phyloP scores from a whole-genome alignment of 305 asterid genomes.

The Rubia balearica region DNA sequence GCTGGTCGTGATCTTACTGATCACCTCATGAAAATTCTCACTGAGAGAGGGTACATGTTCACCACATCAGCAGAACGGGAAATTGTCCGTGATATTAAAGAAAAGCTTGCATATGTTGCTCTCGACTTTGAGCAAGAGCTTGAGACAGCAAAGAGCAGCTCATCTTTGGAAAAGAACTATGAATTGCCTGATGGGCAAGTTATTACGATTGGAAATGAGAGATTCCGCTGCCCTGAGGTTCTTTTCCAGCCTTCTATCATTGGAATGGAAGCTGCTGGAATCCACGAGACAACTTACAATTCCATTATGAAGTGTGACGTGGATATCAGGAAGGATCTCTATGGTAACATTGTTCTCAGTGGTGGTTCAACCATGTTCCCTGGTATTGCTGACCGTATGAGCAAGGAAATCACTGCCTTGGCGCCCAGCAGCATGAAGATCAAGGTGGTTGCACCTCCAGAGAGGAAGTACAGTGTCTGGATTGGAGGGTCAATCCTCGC shows the following conservation, averaged over 20 bases:
- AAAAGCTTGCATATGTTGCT: constrained; percentile 55
- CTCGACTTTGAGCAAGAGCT: constrained; percentile 60
- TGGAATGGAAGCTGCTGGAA: constrained; percentile 64
- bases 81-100: constrained; percentile 64
- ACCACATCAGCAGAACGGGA: constrained; percentile 67
- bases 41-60: constrained; percentile 68
- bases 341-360: constrained; percentile 53
- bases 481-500: constrained; percentile 69
- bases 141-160: constrained; percentile 57
- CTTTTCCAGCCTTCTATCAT: constrained; percentile 58
- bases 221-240: constrained; percentile 66
- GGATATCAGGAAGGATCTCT: constrained; percentile 58
- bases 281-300: constrained; percentile 58
- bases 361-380: constrained; percentile 65
- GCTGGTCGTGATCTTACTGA: constrained; percentile 63
- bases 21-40: constrained; percentile 55
- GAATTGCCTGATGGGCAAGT: constrained; percentile 64
- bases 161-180: constrained; percentile 57
- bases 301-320: constrained; percentile 63
- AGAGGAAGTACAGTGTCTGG: constrained; percentile 67
- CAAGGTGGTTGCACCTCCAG: constrained; percentile 62
- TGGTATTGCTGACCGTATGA: constrained; percentile 63
- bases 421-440: constrained; percentile 71
- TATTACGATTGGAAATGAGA: constrained; percentile 52
- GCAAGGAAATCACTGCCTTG: constrained; percentile 58